These are phyloP conservation scores for Lepiota brunneoincarnata DNA, from an alignment of 768 basidiomycete genomes.

Conservation along the genomic window DNA sequence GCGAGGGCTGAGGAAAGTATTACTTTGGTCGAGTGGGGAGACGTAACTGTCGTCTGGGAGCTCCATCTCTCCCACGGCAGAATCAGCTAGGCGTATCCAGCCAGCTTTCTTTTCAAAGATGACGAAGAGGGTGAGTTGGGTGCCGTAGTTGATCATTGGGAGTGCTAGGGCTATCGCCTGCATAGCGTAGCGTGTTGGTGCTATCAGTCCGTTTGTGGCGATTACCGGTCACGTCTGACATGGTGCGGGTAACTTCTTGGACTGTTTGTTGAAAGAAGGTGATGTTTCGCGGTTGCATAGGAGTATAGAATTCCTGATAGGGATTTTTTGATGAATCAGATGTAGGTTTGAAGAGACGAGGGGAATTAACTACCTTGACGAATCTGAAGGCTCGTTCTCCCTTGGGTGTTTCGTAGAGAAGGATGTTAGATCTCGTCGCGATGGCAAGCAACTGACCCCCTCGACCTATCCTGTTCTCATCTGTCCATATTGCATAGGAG, in stretches of 20 bases:
- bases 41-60: conserved; percentile 43
- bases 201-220: conserved; percentile 44
- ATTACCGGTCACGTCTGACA: conserved; percentile 37
- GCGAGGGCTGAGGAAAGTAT: conserved; percentile 25
- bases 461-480: conserved; percentile 45
- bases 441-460: conserved; percentile 65
- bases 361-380: conserved; percentile 54
- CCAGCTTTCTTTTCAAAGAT: conserved; percentile 86
- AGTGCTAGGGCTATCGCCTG: conserved; percentile 23
- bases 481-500: conserved; percentile 68
- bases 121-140: conserved; percentile 77
- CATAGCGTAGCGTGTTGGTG: conserved; percentile 32
- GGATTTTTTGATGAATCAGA: background rate
- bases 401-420: conserved; percentile 79
- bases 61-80: conserved; percentile 78
- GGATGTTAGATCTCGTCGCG: conserved; percentile 68
- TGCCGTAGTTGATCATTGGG: conserved; percentile 49
- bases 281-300: conserved; percentile 61
- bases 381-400: conserved; percentile 83
- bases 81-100: conserved; percentile 78
- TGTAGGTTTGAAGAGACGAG: background rate
- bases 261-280: conserved; percentile 70
- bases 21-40: conserved; percentile 21
- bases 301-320: conserved; percentile 79
- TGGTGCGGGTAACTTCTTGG: conserved; percentile 45